A percentile compares a stretch with the other conserved stretches of the same genome.
Evolutionary conservation across 768 basidiomycete species (phyloP).

Genomic region (Boletus sensibilis): DNA sequence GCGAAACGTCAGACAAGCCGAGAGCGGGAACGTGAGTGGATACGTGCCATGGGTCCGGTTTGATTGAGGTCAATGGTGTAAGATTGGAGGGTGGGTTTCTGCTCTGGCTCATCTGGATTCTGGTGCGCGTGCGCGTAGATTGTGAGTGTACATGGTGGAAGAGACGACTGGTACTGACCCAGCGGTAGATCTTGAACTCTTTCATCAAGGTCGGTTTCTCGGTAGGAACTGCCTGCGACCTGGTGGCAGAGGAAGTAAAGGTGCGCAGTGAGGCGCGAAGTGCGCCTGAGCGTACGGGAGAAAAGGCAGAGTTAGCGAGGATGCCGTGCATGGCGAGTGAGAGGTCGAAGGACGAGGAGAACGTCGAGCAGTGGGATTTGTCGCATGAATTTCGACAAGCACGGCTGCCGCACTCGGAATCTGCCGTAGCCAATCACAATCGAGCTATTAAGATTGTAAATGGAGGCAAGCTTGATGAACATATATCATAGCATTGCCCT

Average conservation of each 20-base stretch:
- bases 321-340: slow-evolving; percentile 15
- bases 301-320: neutral
- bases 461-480: too few relatives aligned
- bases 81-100: slow-evolving; percentile 87
- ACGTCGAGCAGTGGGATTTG: neutral
- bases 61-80: slow-evolving; percentile 92
- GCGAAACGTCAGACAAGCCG: neutral
- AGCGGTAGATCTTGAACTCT: slow-evolving; percentile 99
- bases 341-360: neutral
- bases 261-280: slow-evolving; percentile 25
- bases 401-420: slow-evolving; percentile 12
- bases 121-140: slow-evolving; percentile 18
- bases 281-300: slow-evolving; percentile 5
- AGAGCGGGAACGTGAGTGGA: neutral
- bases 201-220: slow-evolving; percentile 77
- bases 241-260: slow-evolving; percentile 31
- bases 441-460: neutral
- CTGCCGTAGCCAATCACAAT: slow-evolving; percentile 24
- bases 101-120: slow-evolving; percentile 94
- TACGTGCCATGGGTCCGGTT: slow-evolving; percentile 87
- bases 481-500: too few relatives aligned
- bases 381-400: slow-evolving; percentile 20
- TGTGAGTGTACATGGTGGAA: neutral
- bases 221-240: slow-evolving; percentile 44
- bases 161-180: slow-evolving; percentile 48